Conservation (phyloP, 1,284 basidiomycete species). For the Inonotus obliquus region DNA sequence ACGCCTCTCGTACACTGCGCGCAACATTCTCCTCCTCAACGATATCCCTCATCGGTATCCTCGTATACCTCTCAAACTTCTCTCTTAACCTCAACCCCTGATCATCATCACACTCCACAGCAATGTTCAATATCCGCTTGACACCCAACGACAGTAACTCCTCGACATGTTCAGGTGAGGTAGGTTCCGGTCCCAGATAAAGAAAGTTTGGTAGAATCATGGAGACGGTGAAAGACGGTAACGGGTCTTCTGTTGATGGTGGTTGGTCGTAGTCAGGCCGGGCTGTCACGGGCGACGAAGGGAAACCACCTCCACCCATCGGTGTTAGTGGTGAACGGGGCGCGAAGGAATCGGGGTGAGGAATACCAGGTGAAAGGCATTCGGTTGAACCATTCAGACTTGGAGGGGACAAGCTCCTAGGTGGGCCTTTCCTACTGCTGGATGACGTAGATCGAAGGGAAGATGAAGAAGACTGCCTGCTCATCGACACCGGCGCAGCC, state of each 20-base stretch:
- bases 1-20: conserved; percentile 79
- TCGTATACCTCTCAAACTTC: conserved; percentile 77
- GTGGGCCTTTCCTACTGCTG: conserved; percentile 30
- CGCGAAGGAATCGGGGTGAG: conserved; percentile 25
- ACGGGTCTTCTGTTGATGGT: conserved; percentile 46
- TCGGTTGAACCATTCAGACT: conserved; percentile 28
- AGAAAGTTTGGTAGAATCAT: conserved; percentile 89
- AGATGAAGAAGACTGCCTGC: conserved; percentile 22
- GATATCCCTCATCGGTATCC: conserved; percentile 90
- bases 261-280: conserved; percentile 49
- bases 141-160: conserved; percentile 76
- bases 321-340: conserved; percentile 48
- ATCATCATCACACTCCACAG: conserved; percentile 85
- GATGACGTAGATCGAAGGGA: conserved; percentile 45
- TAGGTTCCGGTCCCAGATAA: conserved; percentile 88
- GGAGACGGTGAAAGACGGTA: conserved; percentile 70
- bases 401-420: conserved; percentile 24
- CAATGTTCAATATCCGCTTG: conserved; percentile 86
- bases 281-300: conserved; percentile 51
- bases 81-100: conserved; percentile 62
- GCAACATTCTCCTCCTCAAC: conserved; percentile 92
- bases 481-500: conserved; percentile 42
- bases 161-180: conserved; percentile 65
- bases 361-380: conserved; percentile 9
- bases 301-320: conserved; percentile 37